These are phyloP conservation scores for Scheffersomyces coipomensis DNA, from an alignment of 805 yeast genomes.

Conservation along the genomic window DNA sequence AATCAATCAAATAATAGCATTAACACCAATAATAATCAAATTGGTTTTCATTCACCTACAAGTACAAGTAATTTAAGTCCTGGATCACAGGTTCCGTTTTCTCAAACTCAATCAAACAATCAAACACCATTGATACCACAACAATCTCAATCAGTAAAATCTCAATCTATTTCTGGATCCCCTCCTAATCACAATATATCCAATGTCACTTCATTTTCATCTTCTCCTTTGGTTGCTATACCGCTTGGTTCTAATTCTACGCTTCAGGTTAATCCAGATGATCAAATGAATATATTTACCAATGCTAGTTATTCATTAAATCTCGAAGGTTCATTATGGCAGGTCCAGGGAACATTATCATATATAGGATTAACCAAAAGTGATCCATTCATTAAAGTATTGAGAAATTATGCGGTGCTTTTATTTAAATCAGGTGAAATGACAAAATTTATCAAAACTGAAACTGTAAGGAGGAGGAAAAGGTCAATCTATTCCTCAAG, in stretches of 20 bases:
- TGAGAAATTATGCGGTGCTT: slow-evolving; percentile 32
- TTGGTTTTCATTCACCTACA: too few relatives aligned
- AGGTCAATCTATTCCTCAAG: slow-evolving; percentile 5
- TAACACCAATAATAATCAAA: too few relatives aligned
- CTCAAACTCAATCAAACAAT: too few relatives aligned
- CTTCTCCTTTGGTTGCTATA: slow-evolving; percentile 20
- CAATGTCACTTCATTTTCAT: slow-evolving; percentile 1
- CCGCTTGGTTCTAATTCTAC: slow-evolving; percentile 35
- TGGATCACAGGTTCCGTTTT: too few relatives aligned
- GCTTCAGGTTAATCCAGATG: slow-evolving; percentile 31
- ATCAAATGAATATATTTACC: slow-evolving; percentile 29
- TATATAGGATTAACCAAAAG: slow-evolving; percentile 39
- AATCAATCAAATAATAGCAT: too few relatives aligned
- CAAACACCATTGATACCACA: too few relatives aligned
- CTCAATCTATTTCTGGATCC: too few relatives aligned
- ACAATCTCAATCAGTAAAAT: too few relatives aligned
- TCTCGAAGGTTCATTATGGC: slow-evolving; percentile 38
- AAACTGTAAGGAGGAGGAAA: slow-evolving; percentile 11
- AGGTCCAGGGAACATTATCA: slow-evolving; percentile 39
- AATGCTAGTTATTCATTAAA: slow-evolving; percentile 33
- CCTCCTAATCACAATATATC: too few relatives aligned
- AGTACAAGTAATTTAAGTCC: too few relatives aligned
- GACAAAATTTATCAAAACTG: slow-evolving; percentile 23
- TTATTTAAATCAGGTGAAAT: slow-evolving; percentile 34
- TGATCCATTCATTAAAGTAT: slow-evolving; percentile 36